Evolutionary conservation across 1,284 basidiomycete species (phyloP).

Genomic region (Cryptococcus sp.): DNA sequence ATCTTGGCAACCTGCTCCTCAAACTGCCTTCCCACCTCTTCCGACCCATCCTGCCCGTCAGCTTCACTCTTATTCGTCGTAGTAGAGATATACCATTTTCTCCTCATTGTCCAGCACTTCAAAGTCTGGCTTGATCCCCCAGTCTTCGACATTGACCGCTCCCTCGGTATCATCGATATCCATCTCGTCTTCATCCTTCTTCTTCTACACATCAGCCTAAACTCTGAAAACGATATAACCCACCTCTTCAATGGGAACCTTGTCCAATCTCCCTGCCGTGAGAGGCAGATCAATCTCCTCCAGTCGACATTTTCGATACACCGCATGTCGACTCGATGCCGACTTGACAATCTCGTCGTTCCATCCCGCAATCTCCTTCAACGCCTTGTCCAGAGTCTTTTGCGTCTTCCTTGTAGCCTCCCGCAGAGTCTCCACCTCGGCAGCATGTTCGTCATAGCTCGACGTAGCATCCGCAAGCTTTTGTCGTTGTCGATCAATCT

Average conservation of each 20-base stretch:
- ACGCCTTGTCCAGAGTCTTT: slow-evolving; percentile 71
- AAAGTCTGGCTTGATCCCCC: slow-evolving; percentile 88
- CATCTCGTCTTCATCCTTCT: neutral
- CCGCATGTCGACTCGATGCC: slow-evolving; percentile 73
- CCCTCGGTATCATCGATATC: slow-evolving; percentile 16
- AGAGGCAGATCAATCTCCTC: slow-evolving; percentile 88
- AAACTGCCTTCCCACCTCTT: slow-evolving; percentile 65
- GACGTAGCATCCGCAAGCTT: slow-evolving; percentile 52
- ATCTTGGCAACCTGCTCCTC: slow-evolving; percentile 71
- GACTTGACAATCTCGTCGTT: slow-evolving; percentile 92
- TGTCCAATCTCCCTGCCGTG: slow-evolving; percentile 63
- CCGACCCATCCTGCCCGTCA: slow-evolving; percentile 56
- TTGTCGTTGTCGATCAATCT: slow-evolving; percentile 57
- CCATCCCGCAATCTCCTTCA: slow-evolving; percentile 85
- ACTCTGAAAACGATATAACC: slow-evolving; percentile 9
- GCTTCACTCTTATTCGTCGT: too few relatives aligned
- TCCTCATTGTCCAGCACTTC: slow-evolving; percentile 74
- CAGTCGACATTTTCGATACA: slow-evolving; percentile 86
- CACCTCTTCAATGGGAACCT: slow-evolving; percentile 91
- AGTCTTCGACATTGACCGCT: slow-evolving; percentile 66
- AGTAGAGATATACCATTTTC: slow-evolving; percentile 63
- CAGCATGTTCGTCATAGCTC: slow-evolving; percentile 53
- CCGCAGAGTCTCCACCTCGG: slow-evolving; percentile 65
- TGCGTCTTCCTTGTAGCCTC: slow-evolving; percentile 62
- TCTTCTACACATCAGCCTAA: slow-evolving; percentile 4